These are phyloP conservation scores for Kickxella alabastrina DNA, from an alignment of 192 early-diverging fungal species.

Conservation along the genomic window DNA sequence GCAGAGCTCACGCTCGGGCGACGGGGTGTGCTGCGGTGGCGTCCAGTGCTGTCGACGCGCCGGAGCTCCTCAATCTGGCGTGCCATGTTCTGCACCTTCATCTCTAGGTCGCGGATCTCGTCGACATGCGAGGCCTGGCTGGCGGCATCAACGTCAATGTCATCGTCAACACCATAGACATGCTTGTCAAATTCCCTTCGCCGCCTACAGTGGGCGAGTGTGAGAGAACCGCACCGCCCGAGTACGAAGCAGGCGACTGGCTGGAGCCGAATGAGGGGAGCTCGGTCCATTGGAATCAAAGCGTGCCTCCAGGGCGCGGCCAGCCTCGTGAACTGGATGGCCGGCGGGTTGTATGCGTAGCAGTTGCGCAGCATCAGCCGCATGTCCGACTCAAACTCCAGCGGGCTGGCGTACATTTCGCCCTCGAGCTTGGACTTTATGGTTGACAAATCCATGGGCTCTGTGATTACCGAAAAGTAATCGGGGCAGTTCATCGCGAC, in stretches of 20 bases:
- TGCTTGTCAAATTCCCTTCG: constrained; percentile 52
- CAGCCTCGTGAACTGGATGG: constrained; percentile 67
- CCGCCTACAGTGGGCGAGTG: constrained; percentile 45
- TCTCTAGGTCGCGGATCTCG: constrained; percentile 49
- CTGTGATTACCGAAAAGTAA: constrained; percentile 79
- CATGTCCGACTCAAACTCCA: constrained; percentile 73
- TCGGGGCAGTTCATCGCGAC: constrained; percentile 79
- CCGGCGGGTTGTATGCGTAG: constrained; percentile 72
- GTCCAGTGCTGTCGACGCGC: constrained; percentile 19
- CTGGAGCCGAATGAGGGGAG: constrained; percentile 29
- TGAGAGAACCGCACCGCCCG: constrained; percentile 28
- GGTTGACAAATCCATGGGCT: constrained; percentile 87
- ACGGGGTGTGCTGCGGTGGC: constrained; percentile 39
- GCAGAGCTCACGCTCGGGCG: constrained; percentile 48
- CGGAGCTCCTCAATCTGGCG: constrained; percentile 50
- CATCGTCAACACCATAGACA: constrained; percentile 39
- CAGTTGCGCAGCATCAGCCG: constrained; percentile 85
- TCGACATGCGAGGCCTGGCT: constrained; percentile 31
- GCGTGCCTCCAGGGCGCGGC: constrained; percentile 64
- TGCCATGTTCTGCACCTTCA: constrained; percentile 47
- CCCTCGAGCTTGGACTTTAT: constrained; percentile 66
- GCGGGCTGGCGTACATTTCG: constrained; percentile 58
- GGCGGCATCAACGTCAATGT: constrained; percentile 37
- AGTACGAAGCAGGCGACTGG: constrained; percentile 24
- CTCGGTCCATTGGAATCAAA: constrained; percentile 78